phyloP scores from a whole-genome alignment of 306 rosid genomes.

The Quercus bicolor region DNA sequence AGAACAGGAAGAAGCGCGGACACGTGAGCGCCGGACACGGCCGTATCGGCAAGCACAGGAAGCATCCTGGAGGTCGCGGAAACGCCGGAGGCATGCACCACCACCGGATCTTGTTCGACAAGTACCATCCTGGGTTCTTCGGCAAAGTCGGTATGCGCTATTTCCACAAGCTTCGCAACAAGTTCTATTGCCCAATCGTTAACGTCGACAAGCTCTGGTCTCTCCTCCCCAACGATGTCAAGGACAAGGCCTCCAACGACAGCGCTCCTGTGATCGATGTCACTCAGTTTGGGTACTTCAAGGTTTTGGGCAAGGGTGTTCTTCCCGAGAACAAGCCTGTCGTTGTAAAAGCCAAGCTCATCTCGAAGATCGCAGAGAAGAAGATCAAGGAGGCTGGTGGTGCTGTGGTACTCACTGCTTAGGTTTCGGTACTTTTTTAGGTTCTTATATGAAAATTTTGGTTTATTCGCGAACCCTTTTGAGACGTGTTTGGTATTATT shows the following conservation, averaged over 20 bases:
- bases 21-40: constrained; percentile 93
- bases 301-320: constrained; percentile 73
- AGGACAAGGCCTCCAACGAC: constrained; percentile 69
- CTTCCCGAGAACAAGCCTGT: constrained; percentile 56
- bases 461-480: not conserved
- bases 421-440: constrained; percentile 30
- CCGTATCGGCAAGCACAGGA: constrained; percentile 77
- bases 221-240: constrained; percentile 56
- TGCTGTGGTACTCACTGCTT: constrained; percentile 78
- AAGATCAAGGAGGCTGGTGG: constrained; percentile 92
- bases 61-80: constrained; percentile 90
- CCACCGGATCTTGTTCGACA: constrained; percentile 88
- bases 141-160: constrained; percentile 91
- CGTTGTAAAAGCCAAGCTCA: constrained; percentile 78
- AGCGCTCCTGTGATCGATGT: constrained; percentile 63
- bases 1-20: constrained; percentile 93
- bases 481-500: not conserved
- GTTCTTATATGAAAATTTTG: not conserved
- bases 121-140: constrained; percentile 83
- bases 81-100: constrained; percentile 98
- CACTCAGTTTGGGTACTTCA: constrained; percentile 60
- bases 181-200: constrained; percentile 69
- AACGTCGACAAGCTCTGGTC: constrained; percentile 84
- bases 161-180: constrained; percentile 80
- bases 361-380: constrained; percentile 79